Percentiles rank a stretch among this genome's conserved stretches.
Evolutionary conservation across 139 green algal species (phyloP).

Genomic region (Chlorella sp.): DNA sequence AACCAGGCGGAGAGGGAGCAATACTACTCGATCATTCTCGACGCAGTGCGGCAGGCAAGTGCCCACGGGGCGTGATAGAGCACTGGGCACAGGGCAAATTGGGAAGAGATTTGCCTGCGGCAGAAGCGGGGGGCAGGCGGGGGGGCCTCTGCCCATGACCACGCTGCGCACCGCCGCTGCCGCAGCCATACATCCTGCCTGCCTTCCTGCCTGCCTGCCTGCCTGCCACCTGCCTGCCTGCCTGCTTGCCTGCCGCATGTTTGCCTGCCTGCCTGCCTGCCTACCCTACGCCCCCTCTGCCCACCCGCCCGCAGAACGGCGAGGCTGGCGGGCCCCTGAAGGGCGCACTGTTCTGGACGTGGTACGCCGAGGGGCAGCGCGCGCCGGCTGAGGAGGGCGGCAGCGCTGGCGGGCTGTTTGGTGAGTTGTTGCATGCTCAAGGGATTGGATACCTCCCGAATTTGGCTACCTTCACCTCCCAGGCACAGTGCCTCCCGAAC

Average conservation of each 20-base stretch:
- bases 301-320: constrained; percentile 24
- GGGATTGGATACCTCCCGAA: neutral
- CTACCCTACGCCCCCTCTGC: neutral
- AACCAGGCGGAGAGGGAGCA: neutral
- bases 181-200: too few species aligned
- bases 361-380: constrained; percentile 60
- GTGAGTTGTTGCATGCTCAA: neutral
- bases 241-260: neutral
- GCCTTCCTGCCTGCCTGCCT: too few species aligned
- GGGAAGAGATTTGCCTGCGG: too few species aligned
- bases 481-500: neutral
- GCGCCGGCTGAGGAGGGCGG: constrained; percentile 52
- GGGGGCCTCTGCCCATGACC: too few species aligned
- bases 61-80: too few species aligned
- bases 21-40: constrained; percentile 32
- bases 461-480: neutral
- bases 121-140: too few species aligned
- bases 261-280: neutral
- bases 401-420: constrained; percentile 39
- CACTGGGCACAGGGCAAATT: neutral
- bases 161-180: too few species aligned
- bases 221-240: neutral
- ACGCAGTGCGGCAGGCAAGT: constrained; percentile 20
- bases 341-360: constrained; percentile 68
- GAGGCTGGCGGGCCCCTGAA: constrained; percentile 35